phyloP scores from a whole-genome alignment of 225 moss, liverwort and hornwort genomes.

The Takakia lepidozioides region DNA sequence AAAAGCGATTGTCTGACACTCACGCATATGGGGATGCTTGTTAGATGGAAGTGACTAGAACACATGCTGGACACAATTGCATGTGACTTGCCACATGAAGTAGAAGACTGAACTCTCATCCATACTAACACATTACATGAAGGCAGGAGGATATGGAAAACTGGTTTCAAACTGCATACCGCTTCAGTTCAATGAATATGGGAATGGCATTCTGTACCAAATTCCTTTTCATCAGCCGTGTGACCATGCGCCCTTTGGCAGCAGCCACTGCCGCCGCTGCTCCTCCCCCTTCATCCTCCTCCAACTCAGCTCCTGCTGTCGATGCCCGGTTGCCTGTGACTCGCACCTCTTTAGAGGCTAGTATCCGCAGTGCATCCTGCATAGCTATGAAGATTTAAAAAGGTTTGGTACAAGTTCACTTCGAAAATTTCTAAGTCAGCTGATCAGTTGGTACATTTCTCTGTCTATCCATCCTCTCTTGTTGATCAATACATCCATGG shows the following conservation, averaged over 20 bases:
- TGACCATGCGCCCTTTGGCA: conserved; percentile 50
- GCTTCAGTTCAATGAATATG: conserved; percentile 52
- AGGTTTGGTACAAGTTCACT: not conserved
- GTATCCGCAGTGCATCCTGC: conserved; percentile 44
- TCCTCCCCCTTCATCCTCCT: conserved; percentile 36
- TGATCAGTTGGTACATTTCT: not conserved
- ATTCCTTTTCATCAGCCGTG: conserved; percentile 55
- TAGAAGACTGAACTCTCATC: not conserved
- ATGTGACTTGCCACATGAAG: not conserved
- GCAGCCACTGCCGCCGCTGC: conserved; percentile 39
- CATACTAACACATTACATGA: too few species aligned
- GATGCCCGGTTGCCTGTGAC: conserved; percentile 12
- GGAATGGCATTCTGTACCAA: conserved; percentile 54
- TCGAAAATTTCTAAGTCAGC: not conserved
- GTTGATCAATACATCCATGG: too few species aligned
- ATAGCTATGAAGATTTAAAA: not conserved
- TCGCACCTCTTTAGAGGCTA: conserved; percentile 45
- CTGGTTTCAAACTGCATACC: conserved; percentile 16
- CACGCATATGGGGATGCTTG: too few species aligned
- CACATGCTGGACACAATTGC: too few species aligned
- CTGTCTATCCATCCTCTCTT: too few species aligned
- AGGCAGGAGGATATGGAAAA: too few species aligned
- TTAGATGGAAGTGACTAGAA: too few species aligned
- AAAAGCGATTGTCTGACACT: too few species aligned
- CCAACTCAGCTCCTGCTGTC: conserved; percentile 17